A percentile compares a stretch with the other conserved stretches of the same genome.
phyloP scores from a whole-genome alignment of 768 basidiomycete species.

The Leccinum incarnatum region DNA sequence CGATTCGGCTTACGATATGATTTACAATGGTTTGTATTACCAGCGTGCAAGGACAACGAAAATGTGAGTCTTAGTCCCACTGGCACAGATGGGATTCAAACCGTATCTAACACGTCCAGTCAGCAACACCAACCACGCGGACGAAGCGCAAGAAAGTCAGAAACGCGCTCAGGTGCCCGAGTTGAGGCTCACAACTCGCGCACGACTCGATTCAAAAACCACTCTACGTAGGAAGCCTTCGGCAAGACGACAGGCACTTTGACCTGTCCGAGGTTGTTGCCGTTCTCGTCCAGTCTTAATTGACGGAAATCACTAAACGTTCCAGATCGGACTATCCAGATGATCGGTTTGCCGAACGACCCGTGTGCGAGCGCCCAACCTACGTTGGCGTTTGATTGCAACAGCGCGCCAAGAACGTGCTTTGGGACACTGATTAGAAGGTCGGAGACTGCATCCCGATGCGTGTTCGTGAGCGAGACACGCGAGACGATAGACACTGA shows the following conservation, averaged over 20 bases:
- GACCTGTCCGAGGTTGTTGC: conserved; percentile 9
- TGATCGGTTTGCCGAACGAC: conserved; percentile 13
- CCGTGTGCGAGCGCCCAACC: neutral
- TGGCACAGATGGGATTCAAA: no score
- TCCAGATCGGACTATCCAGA: conserved; percentile 20
- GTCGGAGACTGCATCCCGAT: neutral
- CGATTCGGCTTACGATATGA: no score
- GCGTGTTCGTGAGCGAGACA: neutral
- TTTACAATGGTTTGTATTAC: no score
- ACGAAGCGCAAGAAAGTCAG: neutral
- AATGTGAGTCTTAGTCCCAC: no score
- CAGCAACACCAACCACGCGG: no score
- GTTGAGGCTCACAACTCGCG: conserved; percentile 9
- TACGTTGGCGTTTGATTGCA: neutral
- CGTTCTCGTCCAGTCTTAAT: conserved; percentile 13
- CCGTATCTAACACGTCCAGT: no score
- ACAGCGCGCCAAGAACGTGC: conserved; percentile 12
- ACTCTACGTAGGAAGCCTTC: conserved; percentile 5
- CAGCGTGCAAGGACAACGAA: no score
- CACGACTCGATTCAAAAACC: conserved; percentile 16
- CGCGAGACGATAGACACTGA: neutral
- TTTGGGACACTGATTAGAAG: neutral
- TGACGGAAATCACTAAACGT: conserved; percentile 24
- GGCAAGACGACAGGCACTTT: conserved; percentile 25
- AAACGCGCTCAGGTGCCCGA: neutral